phyloP scores from a whole-genome alignment of 805 yeast genomes.

The Metschnikowia gruessii region DNA sequence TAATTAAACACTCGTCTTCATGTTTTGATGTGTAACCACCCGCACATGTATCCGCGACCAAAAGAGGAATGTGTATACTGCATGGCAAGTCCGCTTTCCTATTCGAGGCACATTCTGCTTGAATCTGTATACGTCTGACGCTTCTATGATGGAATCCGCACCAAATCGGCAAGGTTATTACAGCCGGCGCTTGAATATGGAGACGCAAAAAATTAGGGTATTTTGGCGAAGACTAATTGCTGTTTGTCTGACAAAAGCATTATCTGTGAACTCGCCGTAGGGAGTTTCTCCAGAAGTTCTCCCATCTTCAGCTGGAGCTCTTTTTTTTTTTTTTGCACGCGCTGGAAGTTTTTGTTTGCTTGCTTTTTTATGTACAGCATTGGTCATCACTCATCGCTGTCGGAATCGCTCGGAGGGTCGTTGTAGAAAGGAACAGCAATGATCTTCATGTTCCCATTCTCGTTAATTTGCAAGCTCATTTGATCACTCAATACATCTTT shows the following conservation, averaged over 20 bases:
- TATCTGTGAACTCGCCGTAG: too few species aligned
- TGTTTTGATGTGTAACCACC: background rate
- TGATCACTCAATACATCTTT: constrained; percentile 12
- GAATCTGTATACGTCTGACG: constrained; percentile 5
- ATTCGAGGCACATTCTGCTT: constrained; percentile 7
- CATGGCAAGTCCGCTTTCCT: constrained; percentile 8
- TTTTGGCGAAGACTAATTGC: background rate
- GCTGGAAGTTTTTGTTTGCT: background rate
- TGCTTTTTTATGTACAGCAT: background rate
- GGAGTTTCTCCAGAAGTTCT: too few species aligned
- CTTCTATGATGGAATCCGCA: constrained; percentile 7
- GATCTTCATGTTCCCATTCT: constrained; percentile 23
- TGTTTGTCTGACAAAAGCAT: background rate
- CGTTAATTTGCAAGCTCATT: constrained; percentile 11
- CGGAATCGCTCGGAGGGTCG: constrained; percentile 39
- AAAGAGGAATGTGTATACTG: background rate
- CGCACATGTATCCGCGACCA: background rate
- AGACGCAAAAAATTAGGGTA: constrained; percentile 2
- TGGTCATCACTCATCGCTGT: constrained; percentile 13
- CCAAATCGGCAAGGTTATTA: constrained; percentile 6
- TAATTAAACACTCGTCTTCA: background rate
- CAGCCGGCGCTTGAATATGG: background rate
- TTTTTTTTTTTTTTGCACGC: too few species aligned
- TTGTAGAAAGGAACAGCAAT: constrained; percentile 39
- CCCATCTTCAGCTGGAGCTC: too few species aligned